Base-by-base conservation (phyloP, 352 stramenopile species). In the Phytophthora pseudosyringae region DNA sequence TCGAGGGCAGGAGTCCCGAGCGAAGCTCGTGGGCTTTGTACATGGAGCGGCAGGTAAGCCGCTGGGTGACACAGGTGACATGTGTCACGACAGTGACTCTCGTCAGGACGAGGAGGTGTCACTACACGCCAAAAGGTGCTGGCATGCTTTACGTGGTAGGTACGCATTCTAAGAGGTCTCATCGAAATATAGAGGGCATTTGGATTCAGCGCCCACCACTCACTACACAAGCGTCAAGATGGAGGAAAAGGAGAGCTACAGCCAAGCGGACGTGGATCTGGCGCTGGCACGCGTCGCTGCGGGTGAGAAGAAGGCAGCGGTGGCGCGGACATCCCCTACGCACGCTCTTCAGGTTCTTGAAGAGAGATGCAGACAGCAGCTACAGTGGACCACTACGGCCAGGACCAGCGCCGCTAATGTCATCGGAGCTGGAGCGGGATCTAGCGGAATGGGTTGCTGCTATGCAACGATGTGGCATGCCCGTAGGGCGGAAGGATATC, bases 101-200 rank as follows among this genome's bases (percentile, higher is more conserved):
- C n/a, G n/a, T n/a, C n/a, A n/a, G n/a, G n/a, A n/a, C n/a, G n/a
- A n/a, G n/a, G n/a, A n/a, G n/a, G n/a, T n/a, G n/a, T n/a, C n/a
- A n/a, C n/a, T n/a, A n/a, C n/a, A n/a, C n/a, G n/a, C n/a, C n/a
- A n/a, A n/a, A n/a, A n/a, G n/a, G n/a, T 25, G n/a, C 4, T 48
- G 18, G 16, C 41, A 33, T 15, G 3, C 41, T 48, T 48, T 33
- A 9, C 4, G 2, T 31, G 18, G 41, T 32, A 28, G 36, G 4
- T 43, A 43, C 15, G 36, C 15, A n/a, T 48, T 48, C 16, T 32
- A 0, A 48, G 41, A 48, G 18, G 21, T 32, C 9, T 48, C n/a
- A 48, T 48, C 18, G 25, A 48, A 48, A 48, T 10, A 48, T 16
- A 48, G 21, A 33, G 41, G 41, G 2, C 41, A 48, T 33, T 48